Conservation (phyloP, 1,284 basidiomycete genomes). For the Chalciporus sp. region DNA sequence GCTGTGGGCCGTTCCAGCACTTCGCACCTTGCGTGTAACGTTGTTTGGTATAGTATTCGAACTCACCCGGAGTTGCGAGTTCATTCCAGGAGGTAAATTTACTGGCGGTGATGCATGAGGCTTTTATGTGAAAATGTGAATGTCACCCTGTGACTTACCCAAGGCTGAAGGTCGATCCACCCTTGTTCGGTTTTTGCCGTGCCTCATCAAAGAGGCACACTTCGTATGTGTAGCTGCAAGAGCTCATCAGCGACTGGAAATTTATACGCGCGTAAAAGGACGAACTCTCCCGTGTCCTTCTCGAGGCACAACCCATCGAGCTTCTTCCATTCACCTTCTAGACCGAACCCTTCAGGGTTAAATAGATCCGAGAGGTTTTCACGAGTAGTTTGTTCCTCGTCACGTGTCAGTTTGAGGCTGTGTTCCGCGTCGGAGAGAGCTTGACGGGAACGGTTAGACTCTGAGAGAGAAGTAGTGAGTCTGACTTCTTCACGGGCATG, state of each 20-base stretch:
- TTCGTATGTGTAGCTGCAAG: constrained; percentile 87
- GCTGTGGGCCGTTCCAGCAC: constrained; percentile 97
- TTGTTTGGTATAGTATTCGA: constrained; percentile 81
- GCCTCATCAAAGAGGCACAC: constrained; percentile 92
- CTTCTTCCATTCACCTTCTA: constrained; percentile 94
- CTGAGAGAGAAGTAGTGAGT: constrained; percentile 30
- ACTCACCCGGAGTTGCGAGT: constrained; percentile 57
- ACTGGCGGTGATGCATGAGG: constrained; percentile 40
- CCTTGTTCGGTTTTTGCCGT: constrained; percentile 87
- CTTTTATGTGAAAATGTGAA: not conserved
- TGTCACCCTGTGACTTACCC: constrained; percentile 59
- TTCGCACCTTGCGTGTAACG: constrained; percentile 81
- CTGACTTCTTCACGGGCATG: not conserved
- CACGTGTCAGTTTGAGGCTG: constrained; percentile 46
- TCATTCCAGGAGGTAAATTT: constrained; percentile 80
- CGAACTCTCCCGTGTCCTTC: constrained; percentile 87
- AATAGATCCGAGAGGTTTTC: constrained; percentile 66
- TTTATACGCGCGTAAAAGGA: constrained; percentile 18
- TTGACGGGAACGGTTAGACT: constrained; percentile 64
- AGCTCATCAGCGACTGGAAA: constrained; percentile 8
- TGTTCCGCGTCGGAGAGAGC: constrained; percentile 64
- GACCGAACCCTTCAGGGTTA: constrained; percentile 70
- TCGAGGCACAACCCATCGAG: constrained; percentile 83
- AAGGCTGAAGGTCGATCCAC: constrained; percentile 78
- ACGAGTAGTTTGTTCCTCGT: constrained; percentile 52